Percentiles rank a stretch among this genome's conserved stretches.
Evolutionary conservation across 2,329 filamentous ascomycete genomes (phyloP).

Genomic region (Diaporthe citriasiana): DNA sequence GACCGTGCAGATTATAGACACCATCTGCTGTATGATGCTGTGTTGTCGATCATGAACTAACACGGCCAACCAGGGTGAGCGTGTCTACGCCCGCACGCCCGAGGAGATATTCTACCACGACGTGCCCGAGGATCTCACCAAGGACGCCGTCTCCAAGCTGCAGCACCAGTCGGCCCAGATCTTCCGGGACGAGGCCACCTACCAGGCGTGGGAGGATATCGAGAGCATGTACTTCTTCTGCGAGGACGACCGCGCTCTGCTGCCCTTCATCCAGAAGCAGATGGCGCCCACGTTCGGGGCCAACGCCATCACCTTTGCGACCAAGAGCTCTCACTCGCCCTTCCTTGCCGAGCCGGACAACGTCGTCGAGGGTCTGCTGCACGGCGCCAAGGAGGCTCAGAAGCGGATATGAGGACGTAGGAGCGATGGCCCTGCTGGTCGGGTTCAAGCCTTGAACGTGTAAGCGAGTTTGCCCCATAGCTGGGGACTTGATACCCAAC

Average conservation of each 20-base stretch:
- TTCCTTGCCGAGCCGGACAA: conserved; percentile 43
- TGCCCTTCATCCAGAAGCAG: conserved; percentile 39
- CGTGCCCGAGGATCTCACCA: conserved; percentile 39
- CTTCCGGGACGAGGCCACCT: conserved; percentile 43
- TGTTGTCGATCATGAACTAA: neutral
- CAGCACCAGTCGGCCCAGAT: conserved; percentile 44
- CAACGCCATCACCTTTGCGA: conserved; percentile 36
- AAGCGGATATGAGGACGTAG: conserved; percentile 20
- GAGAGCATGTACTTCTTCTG: conserved; percentile 45
- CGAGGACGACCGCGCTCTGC: conserved; percentile 44
- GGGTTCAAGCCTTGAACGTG: conserved; percentile 1
- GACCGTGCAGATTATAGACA: neutral
- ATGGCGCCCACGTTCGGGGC: conserved; percentile 39
- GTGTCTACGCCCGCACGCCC: conserved; percentile 40
- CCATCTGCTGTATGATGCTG: too few species aligned
- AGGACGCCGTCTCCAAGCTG: conserved; percentile 41
- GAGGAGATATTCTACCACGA: conserved; percentile 45
- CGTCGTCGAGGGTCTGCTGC: conserved; percentile 37
- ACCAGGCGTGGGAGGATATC: conserved; percentile 46
- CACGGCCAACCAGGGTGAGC: conserved; percentile 35
- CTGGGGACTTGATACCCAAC: conserved; percentile 26
- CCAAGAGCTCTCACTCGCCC: conserved; percentile 43
- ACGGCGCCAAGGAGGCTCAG: conserved; percentile 35
- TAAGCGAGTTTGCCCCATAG: conserved; percentile 13
- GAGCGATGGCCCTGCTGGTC: neutral